A percentile compares a stretch with the other conserved stretches of the same genome.
These are phyloP conservation scores for Vaccinium myrtillus DNA, from an alignment of 148 eudicot genomes.

Conservation along the genomic window DNA sequence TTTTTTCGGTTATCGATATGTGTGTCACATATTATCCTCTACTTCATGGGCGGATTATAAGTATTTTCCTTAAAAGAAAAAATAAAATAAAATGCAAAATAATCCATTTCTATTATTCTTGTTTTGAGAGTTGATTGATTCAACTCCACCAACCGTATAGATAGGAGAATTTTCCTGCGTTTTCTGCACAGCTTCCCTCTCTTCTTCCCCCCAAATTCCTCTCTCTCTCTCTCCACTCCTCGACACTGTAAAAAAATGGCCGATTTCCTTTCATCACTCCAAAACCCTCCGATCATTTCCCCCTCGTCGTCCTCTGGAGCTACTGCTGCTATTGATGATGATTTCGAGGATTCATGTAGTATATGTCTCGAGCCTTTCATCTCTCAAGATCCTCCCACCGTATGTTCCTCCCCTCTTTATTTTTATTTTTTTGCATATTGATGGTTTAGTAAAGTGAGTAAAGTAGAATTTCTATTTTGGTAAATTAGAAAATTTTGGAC, in stretches of 20 bases:
- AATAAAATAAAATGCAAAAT: no score
- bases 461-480: neutral
- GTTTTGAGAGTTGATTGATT: neutral
- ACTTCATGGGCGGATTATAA: no score
- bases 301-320: slow-evolving; percentile 28
- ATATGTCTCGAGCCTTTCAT: slow-evolving; percentile 76
- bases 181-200: neutral
- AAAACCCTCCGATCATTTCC: slow-evolving; percentile 12
- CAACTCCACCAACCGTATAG: neutral
- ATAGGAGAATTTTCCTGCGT: slow-evolving; percentile 6
- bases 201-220: neutral
- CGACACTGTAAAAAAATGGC: slow-evolving; percentile 17
- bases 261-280: slow-evolving; percentile 18
- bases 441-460: neutral
- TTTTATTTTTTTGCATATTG: neutral
- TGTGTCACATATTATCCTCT: no score
- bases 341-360: slow-evolving; percentile 59
- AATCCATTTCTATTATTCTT: no score
- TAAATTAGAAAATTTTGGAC: neutral
- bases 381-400: slow-evolving; percentile 55
- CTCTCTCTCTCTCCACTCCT: neutral
- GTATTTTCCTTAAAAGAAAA: no score
- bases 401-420: slow-evolving; percentile 19
- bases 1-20: no score
- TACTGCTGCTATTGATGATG: slow-evolving; percentile 28